Evolutionary conservation across 2,329 filamentous ascomycete genomes (phyloP).

Genomic region (Botryotinia calthae): DNA sequence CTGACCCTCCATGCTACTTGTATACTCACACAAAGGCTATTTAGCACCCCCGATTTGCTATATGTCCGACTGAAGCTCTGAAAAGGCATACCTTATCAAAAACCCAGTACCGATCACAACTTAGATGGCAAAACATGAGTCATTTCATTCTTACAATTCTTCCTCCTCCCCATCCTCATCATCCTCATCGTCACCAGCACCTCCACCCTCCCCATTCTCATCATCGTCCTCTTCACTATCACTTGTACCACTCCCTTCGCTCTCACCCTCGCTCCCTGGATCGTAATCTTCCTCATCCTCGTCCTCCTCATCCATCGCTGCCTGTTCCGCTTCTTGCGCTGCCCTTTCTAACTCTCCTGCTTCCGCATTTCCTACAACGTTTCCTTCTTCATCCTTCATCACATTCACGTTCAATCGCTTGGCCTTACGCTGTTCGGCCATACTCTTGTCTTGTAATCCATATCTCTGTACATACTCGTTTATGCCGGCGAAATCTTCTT

Average conservation of each 20-base stretch:
- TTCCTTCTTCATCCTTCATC: constrained; percentile 44
- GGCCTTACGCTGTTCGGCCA: constrained; percentile 65
- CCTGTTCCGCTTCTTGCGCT: constrained; percentile 40
- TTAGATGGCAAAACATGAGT: not conserved
- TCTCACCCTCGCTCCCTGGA: constrained; percentile 46
- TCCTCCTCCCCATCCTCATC: constrained; percentile 26
- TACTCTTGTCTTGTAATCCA: constrained; percentile 62
- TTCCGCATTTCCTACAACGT: constrained; percentile 43
- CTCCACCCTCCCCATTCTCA: constrained; percentile 44
- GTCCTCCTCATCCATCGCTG: constrained; percentile 56
- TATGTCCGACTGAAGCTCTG: not conserved
- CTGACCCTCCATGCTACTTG: not conserved
- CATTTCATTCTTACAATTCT: constrained; percentile 3
- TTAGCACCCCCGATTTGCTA: not conserved
- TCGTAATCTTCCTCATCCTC: constrained; percentile 68
- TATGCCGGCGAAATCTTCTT: constrained; percentile 64
- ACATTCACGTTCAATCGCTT: constrained; percentile 59
- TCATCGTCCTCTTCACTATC: constrained; percentile 32
- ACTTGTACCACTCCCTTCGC: constrained; percentile 32
- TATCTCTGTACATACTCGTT: constrained; percentile 62
- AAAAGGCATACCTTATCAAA: not conserved
- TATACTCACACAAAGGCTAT: not conserved
- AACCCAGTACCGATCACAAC: not conserved
- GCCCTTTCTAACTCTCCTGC: constrained; percentile 38
- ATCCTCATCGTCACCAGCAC: constrained; percentile 28